phyloP scores from a whole-genome alignment of 2,329 filamentous ascomycete species.

The Alternaria sp. region DNA sequence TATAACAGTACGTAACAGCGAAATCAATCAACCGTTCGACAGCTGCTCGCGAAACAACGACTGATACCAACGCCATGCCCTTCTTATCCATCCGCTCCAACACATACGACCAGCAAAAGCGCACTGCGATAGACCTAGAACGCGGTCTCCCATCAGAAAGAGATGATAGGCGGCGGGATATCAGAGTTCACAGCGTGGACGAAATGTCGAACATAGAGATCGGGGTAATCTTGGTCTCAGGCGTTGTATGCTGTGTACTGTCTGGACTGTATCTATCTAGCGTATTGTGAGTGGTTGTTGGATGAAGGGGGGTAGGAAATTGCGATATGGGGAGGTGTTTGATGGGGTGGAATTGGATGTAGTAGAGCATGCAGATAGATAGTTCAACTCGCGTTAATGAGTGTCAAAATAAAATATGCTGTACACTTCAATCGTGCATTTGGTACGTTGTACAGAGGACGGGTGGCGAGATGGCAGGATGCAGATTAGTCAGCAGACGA shows the following conservation, averaged over 20 bases:
- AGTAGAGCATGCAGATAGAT: no score
- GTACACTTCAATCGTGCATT: no score
- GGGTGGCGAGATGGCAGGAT: neutral
- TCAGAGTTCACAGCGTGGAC: neutral
- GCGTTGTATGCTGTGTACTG: neutral
- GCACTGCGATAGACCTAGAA: neutral
- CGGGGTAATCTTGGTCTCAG: neutral
- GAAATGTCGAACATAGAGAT: neutral
- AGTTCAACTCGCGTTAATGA: no score
- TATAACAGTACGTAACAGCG: neutral
- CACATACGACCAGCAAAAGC: neutral
- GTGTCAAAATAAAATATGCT: no score
- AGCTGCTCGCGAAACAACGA: neutral
- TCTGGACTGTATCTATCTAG: neutral
- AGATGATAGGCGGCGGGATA: neutral
- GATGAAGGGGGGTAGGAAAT: accelerated
- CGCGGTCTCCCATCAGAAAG: neutral
- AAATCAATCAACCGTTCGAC: neutral
- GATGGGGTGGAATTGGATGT: neutral
- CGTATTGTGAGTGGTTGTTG: neutral
- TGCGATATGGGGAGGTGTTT: neutral
- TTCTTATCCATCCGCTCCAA: neutral
- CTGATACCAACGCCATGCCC: neutral
- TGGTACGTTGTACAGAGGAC: neutral
- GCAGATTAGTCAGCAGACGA: neutral